phyloP scores from a whole-genome alignment of 2,329 filamentous ascomycete genomes.

The Fusarium armeniacum region DNA sequence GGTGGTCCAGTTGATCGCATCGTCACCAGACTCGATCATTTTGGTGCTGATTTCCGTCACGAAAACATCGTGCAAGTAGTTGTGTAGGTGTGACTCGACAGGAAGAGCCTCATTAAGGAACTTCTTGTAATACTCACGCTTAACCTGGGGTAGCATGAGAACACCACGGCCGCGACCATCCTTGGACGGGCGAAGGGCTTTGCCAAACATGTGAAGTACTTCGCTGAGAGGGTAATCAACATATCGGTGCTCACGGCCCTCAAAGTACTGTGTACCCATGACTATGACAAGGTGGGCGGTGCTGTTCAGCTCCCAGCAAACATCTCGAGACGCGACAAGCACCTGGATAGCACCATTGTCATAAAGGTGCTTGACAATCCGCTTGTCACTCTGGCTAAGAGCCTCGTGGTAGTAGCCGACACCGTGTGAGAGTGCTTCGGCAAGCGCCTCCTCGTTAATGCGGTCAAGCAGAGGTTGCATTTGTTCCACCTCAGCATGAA shows the following conservation, averaged over 20 bases:
- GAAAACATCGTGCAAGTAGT: slow-evolving; percentile 94
- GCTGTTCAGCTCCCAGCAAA: slow-evolving; percentile 94
- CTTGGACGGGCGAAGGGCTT: slow-evolving; percentile 82
- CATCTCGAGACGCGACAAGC: slow-evolving; percentile 81
- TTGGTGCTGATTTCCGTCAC: slow-evolving; percentile 97
- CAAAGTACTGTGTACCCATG: slow-evolving; percentile 98
- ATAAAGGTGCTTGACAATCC: slow-evolving; percentile 93
- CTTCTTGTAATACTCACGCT: slow-evolving; percentile 98
- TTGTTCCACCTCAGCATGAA: slow-evolving; percentile 86
- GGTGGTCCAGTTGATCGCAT: slow-evolving; percentile 98
- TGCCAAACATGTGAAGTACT: slow-evolving; percentile 97
- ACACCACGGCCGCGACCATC: slow-evolving; percentile 90
- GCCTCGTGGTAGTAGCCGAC: slow-evolving; percentile 99
- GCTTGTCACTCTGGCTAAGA: slow-evolving; percentile 87
- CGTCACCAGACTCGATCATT: slow-evolving; percentile 94
- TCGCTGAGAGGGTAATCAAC: slow-evolving; percentile 96
- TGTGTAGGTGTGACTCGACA: slow-evolving; percentile 93
- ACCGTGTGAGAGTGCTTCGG: slow-evolving; percentile 91
- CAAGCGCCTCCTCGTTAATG: slow-evolving; percentile 87
- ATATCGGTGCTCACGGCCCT: slow-evolving; percentile 96
- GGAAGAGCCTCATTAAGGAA: slow-evolving; percentile 96
- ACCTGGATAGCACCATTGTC: slow-evolving; percentile 91
- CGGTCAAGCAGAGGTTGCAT: slow-evolving; percentile 85
- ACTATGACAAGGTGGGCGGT: slow-evolving; percentile 92
- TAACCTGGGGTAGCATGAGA: slow-evolving; percentile 95